Evolutionary conservation across 331 rosid genomes (phyloP), one percentile per base, ranked within the genome.

Genomic region (Malus hybrid): DNA sequence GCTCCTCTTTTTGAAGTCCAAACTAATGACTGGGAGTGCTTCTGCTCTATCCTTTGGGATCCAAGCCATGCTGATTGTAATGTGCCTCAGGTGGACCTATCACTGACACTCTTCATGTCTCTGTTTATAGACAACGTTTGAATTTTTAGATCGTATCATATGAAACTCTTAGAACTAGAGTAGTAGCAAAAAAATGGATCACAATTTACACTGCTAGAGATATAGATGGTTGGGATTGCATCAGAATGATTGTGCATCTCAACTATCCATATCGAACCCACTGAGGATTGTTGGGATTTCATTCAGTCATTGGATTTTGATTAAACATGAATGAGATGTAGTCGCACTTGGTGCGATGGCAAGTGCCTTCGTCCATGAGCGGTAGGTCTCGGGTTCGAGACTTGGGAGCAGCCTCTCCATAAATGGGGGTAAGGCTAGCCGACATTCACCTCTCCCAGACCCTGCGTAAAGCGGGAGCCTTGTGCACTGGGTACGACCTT

Each of bases 1-100:
- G 98, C 92, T 84, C 98, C 98, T 52, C 84, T 87, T 81, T 89
- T 84, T 64, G 92, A 90, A 86, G 87, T 84, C 70, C 97, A 90
- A 88, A 88, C 87, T 66, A 87, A 89, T 80, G 77, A 76, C 4
- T 93, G 98, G 98, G 98, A 93, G 77, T 91, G 98, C 88, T 93
- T 86, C 78, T 93, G 97, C 86, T 90, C 88, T 72, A 76, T 89
- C 60, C 88, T 80, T 32, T 91, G 97, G 98, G 96, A 93, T 82
- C 93, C 98, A 80, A 72, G 82, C 74, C 89, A 81, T 65, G 97
- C 97, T 81, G 97, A 93, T 83, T 93, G 98, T 86, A 88, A 93
- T 46, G 96, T 83, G 69, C 94, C 94, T 71, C 98, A 93, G 98
- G 98, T 93, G 80, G 79, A 79, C 74, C 71, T 78, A 80, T 69